Evolutionary conservation across 129 eudicot species (phyloP).

Genomic region (Gnaphalium uliginosum): DNA sequence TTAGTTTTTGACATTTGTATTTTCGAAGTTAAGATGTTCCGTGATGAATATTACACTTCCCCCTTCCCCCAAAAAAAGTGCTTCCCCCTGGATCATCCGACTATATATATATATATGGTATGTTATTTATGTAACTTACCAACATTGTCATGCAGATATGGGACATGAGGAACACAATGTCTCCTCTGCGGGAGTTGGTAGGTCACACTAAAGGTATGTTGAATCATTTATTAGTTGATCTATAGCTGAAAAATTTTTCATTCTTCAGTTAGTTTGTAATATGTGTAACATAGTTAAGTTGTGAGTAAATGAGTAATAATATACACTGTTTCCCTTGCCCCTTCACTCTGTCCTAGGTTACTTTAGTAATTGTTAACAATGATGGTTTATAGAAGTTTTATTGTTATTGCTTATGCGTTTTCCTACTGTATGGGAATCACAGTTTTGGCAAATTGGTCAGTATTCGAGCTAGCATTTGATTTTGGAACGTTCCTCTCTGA

Average conservation of each 20-base stretch:
- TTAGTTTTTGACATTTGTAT: too few species aligned
- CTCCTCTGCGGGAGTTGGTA: conserved; percentile 79
- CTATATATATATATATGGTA: background rate
- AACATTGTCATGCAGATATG: conserved; percentile 62
- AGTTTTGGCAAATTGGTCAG: too few species aligned
- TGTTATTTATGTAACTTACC: conserved; percentile 11
- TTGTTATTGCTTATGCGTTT: too few species aligned
- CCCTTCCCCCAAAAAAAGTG: too few species aligned
- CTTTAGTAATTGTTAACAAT: too few species aligned
- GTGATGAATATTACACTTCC: too few species aligned
- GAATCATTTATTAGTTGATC: conserved; percentile 2
- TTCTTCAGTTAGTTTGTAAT: background rate
- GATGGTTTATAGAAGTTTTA: too few species aligned
- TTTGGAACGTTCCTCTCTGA: too few species aligned
- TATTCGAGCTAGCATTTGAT: too few species aligned
- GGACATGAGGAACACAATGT: conserved; percentile 92
- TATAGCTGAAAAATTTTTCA: background rate
- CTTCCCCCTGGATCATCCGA: too few species aligned
- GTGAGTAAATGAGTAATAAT: background rate
- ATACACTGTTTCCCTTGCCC: background rate
- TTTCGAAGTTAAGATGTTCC: too few species aligned
- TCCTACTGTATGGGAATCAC: too few species aligned
- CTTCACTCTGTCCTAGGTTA: background rate
- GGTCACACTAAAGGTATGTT: conserved; percentile 91
- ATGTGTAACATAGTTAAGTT: background rate